Evolutionary conservation across 345 rosid genomes (phyloP), one percentile per base, ranked within the genome.

Genomic region (Theobroma cacao): DNA sequence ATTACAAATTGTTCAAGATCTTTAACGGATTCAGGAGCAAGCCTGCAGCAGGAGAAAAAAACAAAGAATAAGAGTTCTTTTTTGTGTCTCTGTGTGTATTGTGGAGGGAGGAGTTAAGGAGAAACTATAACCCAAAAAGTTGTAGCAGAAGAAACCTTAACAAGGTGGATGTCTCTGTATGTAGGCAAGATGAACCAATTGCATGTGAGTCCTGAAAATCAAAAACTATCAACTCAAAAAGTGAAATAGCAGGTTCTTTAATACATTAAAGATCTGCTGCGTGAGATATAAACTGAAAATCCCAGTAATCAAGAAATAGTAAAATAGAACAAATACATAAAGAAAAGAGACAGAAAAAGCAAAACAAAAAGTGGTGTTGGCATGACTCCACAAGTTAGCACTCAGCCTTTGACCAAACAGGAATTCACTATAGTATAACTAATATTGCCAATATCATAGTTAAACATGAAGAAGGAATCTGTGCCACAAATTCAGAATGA

Each of bases 21-120:
- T 84, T 85, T 77, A 80, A 88, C 75, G 64, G 90, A 87, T n/a
- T 86, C 88, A 41, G 95, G 94, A 81, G 92, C 95, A 89, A 88
- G 89, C 86, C 99, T 96, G 87, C 85, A 86, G 60, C 86, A 75
- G 38, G 43, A 77, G 6, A 72, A 34, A 82, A 79, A 40, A 56
- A 75, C 78, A 12, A 76, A 43, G 31, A 22, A n/a, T 52, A 4
- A 31, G 43, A 70, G 15, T 70, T 69, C 12, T 47, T 15, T 43
- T 26, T 28, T 5, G 0, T n/a, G 3, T 31, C 18, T 66, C n/a
- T 31, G 60, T 30, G 24, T 10, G 2, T n/a, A 71, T 50, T 7
- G 8, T 18, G 26, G 15, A 17, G 60, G n/a, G 18, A 24, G 41
- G 40, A 22, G 31, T 22, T 71, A 20, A 71, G 40, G 13, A 22